phyloP scores from a whole-genome alignment of 306 rosid species.

The Acacia crassicarpa region DNA sequence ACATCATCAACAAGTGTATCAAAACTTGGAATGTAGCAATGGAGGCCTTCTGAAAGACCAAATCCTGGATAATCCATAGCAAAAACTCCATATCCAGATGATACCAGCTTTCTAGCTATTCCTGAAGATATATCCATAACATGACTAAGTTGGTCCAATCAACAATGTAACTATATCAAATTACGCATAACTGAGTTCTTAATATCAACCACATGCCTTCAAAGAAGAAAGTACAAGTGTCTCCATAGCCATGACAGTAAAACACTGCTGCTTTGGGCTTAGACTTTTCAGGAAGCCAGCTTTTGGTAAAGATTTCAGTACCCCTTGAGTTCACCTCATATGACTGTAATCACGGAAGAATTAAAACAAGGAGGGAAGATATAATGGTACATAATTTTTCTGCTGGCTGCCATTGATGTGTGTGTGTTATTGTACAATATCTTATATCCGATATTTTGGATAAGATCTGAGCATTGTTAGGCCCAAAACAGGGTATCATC shows the following conservation, averaged over 20 bases:
- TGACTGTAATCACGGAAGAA: constrained; percentile 42
- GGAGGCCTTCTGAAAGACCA: constrained; percentile 97
- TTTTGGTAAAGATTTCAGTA: constrained; percentile 67
- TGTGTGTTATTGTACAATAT: background rate
- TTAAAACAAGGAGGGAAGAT: background rate
- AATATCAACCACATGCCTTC: constrained; percentile 71
- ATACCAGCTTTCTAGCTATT: constrained; percentile 79
- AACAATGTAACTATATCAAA: background rate
- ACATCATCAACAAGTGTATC: constrained; percentile 75
- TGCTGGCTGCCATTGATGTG: background rate
- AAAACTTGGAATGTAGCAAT: constrained; percentile 69
- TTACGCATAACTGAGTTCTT: constrained; percentile 21
- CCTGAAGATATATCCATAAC: constrained; percentile 49
- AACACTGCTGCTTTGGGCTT: constrained; percentile 73
- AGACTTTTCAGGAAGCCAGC: constrained; percentile 74
- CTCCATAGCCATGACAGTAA: constrained; percentile 93
- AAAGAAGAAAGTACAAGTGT: constrained; percentile 91
- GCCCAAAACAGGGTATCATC: background rate
- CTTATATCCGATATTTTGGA: background rate
- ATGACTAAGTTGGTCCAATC: constrained; percentile 20
- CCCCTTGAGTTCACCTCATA: constrained; percentile 79
- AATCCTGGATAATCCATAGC: constrained; percentile 98
- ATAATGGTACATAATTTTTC: background rate
- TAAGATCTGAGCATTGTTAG: background rate
- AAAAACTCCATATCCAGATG: constrained; percentile 75